These are phyloP conservation scores for Populus davidiana DNA, from an alignment of 345 rosid species.

Conservation along the genomic window DNA sequence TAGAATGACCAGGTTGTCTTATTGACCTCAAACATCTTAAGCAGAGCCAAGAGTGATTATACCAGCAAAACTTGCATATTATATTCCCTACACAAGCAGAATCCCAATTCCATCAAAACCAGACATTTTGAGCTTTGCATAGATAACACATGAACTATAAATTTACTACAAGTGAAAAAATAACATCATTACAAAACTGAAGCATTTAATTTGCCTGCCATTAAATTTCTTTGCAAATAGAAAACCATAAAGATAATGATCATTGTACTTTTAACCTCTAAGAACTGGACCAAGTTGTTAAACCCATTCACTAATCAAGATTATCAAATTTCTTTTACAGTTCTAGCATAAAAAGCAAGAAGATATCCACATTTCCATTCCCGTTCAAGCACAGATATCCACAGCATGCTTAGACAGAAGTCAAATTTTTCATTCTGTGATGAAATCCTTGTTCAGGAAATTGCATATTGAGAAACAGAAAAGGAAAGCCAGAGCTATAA, in stretches of 20 bases:
- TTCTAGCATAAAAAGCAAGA: not conserved
- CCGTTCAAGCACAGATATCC: too few species aligned
- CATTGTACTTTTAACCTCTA: not conserved
- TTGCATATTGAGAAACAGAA: not conserved
- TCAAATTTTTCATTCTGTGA: not conserved
- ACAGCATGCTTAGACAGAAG: not conserved
- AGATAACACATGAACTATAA: not conserved
- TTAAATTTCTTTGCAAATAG: not conserved
- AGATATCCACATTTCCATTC: not conserved
- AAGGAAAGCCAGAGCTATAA: not conserved
- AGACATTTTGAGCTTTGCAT: not conserved
- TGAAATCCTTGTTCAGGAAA: not conserved
- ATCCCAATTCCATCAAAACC: not conserved
- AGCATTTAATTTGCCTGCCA: not conserved
- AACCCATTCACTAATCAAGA: not conserved
- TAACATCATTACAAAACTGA: not conserved
- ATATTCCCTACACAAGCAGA: not conserved
- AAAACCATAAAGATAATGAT: not conserved
- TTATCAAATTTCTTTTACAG: not conserved
- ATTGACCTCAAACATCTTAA: not conserved
- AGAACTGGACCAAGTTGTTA: not conserved
- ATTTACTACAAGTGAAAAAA: not conserved
- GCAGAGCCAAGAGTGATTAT: not conserved
- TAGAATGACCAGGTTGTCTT: not conserved
- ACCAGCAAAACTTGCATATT: not conserved